Percentiles rank a stretch among this genome's conserved stretches.
phyloP scores from a whole-genome alignment of 805 yeast genomes.

The Ogataea thermomethanolica region DNA sequence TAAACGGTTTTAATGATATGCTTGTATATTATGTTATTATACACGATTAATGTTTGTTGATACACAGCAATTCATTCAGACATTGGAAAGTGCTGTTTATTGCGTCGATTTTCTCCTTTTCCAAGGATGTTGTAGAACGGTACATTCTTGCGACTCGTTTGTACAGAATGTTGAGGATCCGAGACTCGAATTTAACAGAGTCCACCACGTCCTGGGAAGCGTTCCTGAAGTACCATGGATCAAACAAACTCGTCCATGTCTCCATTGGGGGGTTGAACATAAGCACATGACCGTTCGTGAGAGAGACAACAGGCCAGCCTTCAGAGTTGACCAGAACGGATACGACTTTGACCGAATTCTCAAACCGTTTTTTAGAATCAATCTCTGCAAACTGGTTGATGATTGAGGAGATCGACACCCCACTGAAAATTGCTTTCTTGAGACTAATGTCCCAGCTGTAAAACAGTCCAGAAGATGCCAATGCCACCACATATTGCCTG shows the following conservation, averaged over 20 bases:
- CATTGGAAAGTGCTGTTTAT: conserved; percentile 12
- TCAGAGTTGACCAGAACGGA: conserved; percentile 25
- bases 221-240: conserved; percentile 31
- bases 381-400: conserved; percentile 37
- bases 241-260: conserved; percentile 48
- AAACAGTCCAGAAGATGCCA: conserved; percentile 50
- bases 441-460: conserved; percentile 47
- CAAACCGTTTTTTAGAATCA: conserved; percentile 24
- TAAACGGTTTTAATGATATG: conserved; percentile 18
- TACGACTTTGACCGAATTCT: conserved; percentile 20
- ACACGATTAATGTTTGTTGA: not conserved
- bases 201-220: conserved; percentile 4
- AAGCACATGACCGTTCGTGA: conserved; percentile 40
- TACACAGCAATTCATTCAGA: conserved; percentile 5
- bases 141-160: conserved; percentile 13
- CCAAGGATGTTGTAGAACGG: not conserved
- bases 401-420: conserved; percentile 52
- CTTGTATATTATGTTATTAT: conserved; percentile 4
- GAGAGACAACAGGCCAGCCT: conserved; percentile 42
- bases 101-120: conserved; percentile 1
- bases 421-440: conserved; percentile 34
- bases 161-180: conserved; percentile 13
- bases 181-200: conserved; percentile 6
- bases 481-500: conserved; percentile 35
- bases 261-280: conserved; percentile 39